These are phyloP conservation scores for Leishmania braziliensis DNA, from an alignment of 208 protist species.

Conservation along the genomic window DNA sequence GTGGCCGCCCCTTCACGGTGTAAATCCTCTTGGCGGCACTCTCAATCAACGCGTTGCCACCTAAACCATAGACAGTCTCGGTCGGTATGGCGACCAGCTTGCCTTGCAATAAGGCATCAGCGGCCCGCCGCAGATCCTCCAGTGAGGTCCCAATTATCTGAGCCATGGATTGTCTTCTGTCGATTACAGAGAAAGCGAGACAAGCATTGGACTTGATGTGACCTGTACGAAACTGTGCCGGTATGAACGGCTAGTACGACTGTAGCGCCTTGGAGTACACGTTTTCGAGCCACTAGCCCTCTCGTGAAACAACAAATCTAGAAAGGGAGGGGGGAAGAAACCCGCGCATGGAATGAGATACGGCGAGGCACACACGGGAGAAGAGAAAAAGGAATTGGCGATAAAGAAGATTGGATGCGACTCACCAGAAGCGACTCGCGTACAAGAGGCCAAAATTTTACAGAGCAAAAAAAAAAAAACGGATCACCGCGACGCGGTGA, in stretches of 20 bases:
- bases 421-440: not conserved
- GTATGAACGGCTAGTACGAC: not conserved
- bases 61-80: constrained; percentile 99
- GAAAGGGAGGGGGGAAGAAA: not conserved
- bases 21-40: constrained; percentile 92
- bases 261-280: not conserved
- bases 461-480: not conserved
- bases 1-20: constrained; percentile 95
- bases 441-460: too few relatives aligned
- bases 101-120: constrained; percentile 48
- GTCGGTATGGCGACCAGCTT: constrained; percentile 97
- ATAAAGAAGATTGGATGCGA: not conserved
- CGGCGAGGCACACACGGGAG: not conserved
- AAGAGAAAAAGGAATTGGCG: not conserved
- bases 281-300: not conserved
- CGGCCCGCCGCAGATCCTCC: constrained; percentile 50
- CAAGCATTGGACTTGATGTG: not conserved
- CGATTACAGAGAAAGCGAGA: not conserved
- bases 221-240: not conserved
- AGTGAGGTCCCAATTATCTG: constrained; percentile 53
- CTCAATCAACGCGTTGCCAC: constrained; percentile 93
- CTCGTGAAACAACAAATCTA: not conserved
- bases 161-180: constrained; percentile 29
- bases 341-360: not conserved
- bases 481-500: not conserved